A percentile compares a stretch with the other conserved stretches of the same genome.
Conservation (phyloP, 306 rosid genomes). For the Urtica urens region DNA sequence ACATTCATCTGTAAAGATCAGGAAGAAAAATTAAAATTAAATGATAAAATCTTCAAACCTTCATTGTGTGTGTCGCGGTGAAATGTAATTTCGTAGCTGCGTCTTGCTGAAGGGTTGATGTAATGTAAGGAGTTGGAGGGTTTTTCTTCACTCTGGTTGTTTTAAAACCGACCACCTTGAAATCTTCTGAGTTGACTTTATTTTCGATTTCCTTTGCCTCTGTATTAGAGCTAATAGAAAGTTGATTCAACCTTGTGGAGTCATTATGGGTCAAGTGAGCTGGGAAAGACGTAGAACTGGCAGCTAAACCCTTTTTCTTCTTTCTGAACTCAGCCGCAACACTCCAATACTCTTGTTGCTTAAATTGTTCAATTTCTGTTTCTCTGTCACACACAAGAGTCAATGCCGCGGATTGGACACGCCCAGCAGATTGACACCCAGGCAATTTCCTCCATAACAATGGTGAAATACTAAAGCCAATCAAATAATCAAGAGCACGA, state of each 20-base stretch:
- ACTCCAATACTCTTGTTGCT: conserved; percentile 76
- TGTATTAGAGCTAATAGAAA: conserved; percentile 48
- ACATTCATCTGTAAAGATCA: background rate
- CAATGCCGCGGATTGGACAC: conserved; percentile 98
- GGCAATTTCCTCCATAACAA: conserved; percentile 95
- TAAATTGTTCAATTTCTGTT: conserved; percentile 79
- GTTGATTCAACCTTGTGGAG: conserved; percentile 56
- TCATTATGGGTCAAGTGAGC: conserved; percentile 69
- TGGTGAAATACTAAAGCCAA: conserved; percentile 93
- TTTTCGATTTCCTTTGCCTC: conserved; percentile 49
- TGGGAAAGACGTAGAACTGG: conserved; percentile 24
- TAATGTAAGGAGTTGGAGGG: conserved; percentile 86
- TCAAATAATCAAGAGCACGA: conserved; percentile 95
- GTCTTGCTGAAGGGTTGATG: conserved; percentile 99
- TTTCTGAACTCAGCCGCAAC: conserved; percentile 33
- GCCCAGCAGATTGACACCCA: conserved; percentile 94
- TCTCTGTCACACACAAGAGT: conserved; percentile 90
- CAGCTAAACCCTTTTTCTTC: conserved; percentile 19
- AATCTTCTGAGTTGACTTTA: conserved; percentile 32
- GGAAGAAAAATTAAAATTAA: conserved; percentile 6
- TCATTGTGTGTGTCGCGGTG: conserved; percentile 64
- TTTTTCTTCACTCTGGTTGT: conserved; percentile 50
- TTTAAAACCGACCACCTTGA: conserved; percentile 48
- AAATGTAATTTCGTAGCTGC: conserved; percentile 76
- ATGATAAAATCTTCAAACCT: conserved; percentile 30